Evolutionary conservation across 805 yeast species (phyloP).

Genomic region (Yamadazyma akitaensis): DNA sequence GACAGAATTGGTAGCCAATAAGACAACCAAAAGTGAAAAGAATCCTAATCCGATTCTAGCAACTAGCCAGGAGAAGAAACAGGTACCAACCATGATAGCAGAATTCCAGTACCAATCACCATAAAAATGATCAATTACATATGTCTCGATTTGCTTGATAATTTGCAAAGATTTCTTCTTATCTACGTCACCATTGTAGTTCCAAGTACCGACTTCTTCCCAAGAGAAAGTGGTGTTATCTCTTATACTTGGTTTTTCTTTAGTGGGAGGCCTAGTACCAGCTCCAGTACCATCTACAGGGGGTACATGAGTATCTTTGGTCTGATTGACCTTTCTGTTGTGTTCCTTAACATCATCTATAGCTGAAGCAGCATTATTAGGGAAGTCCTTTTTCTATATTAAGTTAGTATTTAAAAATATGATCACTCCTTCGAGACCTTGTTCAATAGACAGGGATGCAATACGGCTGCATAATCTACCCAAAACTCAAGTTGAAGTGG

Average conservation of each 20-base stretch:
- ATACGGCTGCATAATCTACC: not conserved
- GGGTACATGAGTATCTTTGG: constrained; percentile 11
- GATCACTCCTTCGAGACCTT: not conserved
- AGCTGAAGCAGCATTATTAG: constrained; percentile 17
- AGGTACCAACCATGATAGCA: constrained; percentile 61
- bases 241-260: constrained; percentile 21
- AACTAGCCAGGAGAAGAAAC: constrained; percentile 66
- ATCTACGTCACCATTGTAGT: constrained; percentile 16
- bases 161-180: constrained; percentile 23
- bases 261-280: not conserved
- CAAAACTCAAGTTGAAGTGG: not conserved
- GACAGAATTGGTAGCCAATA: constrained; percentile 60
- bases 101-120: constrained; percentile 74
- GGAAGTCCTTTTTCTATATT: constrained; percentile 10
- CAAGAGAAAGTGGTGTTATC: constrained; percentile 38
- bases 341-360: constrained; percentile 17
- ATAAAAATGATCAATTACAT: constrained; percentile 64
- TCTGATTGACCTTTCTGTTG: constrained; percentile 15
- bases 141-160: constrained; percentile 47
- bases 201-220: constrained; percentile 41
- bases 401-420: not conserved
- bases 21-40: constrained; percentile 57
- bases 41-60: constrained; percentile 65
- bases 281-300: constrained; percentile 16
- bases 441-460: too few species aligned